phyloP scores from a whole-genome alignment of 176 grass and related monocot species.

The Elaeis guineensis region DNA sequence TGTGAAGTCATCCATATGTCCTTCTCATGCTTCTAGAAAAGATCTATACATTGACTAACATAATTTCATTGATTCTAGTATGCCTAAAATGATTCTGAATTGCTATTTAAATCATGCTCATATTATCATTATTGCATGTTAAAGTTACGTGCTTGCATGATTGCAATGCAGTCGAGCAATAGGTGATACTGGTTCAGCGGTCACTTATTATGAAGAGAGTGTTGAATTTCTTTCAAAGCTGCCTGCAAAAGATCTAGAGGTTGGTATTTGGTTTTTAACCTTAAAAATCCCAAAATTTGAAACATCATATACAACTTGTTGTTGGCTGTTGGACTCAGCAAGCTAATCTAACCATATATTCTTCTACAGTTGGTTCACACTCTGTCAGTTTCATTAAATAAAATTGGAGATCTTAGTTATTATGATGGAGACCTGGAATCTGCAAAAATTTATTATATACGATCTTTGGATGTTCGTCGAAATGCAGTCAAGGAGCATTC shows the following conservation, averaged over 20 bases:
- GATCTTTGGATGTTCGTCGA: conserved; percentile 69
- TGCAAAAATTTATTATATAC: conserved; percentile 78
- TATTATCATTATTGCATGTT: too few relatives aligned
- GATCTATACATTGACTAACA: too few relatives aligned
- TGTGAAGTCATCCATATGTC: too few relatives aligned
- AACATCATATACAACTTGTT: too few relatives aligned
- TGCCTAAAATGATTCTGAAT: too few relatives aligned
- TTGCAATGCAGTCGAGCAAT: conserved; percentile 47
- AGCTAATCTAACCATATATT: neutral
- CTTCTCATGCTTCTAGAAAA: too few relatives aligned
- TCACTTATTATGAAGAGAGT: conserved; percentile 90
- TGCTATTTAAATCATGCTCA: too few relatives aligned
- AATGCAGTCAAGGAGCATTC: conserved; percentile 57
- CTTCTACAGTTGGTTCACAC: conserved; percentile 74
- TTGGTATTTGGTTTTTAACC: conserved; percentile 18
- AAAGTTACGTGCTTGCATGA: too few relatives aligned
- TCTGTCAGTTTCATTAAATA: conserved; percentile 90
- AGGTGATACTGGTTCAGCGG: conserved; percentile 63
- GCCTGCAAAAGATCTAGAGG: conserved; percentile 75
- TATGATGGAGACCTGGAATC: conserved; percentile 82
- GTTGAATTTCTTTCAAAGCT: conserved; percentile 64
- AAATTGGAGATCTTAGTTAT: conserved; percentile 85
- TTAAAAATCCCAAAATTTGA: too few relatives aligned
- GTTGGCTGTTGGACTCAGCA: conserved; percentile 5
- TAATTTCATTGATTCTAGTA: too few relatives aligned